Evolutionary conservation across 176 grass and related monocot species (phyloP).

Genomic region (Lolium rigidum): DNA sequence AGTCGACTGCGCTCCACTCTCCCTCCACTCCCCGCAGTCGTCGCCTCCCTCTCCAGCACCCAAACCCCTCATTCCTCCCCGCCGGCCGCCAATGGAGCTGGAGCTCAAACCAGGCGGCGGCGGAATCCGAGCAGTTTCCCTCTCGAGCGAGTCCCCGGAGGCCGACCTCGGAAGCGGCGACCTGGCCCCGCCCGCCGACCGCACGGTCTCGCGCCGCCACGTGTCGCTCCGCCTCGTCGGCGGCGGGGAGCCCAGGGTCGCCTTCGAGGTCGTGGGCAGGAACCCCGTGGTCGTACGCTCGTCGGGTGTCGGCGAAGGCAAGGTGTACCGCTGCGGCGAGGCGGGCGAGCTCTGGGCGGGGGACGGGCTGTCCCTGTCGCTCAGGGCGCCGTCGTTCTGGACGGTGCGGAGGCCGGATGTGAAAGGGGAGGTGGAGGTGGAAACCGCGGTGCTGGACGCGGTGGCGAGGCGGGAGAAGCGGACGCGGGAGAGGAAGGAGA

Average conservation of each 20-base stretch:
- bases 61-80: neutral
- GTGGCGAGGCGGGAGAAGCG: slow-evolving; percentile 63
- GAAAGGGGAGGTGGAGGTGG: slow-evolving; percentile 32
- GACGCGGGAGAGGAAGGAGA: slow-evolving; percentile 67
- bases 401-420: slow-evolving; percentile 29
- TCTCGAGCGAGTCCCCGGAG: slow-evolving; percentile 1
- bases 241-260: slow-evolving; percentile 25
- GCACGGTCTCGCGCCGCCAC: slow-evolving; percentile 69
- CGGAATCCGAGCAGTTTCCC: neutral
- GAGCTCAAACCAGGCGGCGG: slow-evolving; percentile 30
- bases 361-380: slow-evolving; percentile 65
- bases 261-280: slow-evolving; percentile 72
- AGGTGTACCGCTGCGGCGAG: slow-evolving; percentile 56
- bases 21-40: neutral
- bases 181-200: slow-evolving; percentile 28
- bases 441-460: slow-evolving; percentile 66
- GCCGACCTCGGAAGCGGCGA: slow-evolving; percentile 42
- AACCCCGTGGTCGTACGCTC: slow-evolving; percentile 73
- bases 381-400: slow-evolving; percentile 66
- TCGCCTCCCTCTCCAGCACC: neutral
- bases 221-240: slow-evolving; percentile 51
- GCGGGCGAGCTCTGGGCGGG: slow-evolving; percentile 59
- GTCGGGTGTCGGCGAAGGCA: neutral
- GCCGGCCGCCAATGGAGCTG: slow-evolving; percentile 40
- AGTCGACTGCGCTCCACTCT: neutral